Base-by-base conservation (phyloP, 2,329 filamentous ascomycete species). In the Diaporthe nobilis region DNA sequence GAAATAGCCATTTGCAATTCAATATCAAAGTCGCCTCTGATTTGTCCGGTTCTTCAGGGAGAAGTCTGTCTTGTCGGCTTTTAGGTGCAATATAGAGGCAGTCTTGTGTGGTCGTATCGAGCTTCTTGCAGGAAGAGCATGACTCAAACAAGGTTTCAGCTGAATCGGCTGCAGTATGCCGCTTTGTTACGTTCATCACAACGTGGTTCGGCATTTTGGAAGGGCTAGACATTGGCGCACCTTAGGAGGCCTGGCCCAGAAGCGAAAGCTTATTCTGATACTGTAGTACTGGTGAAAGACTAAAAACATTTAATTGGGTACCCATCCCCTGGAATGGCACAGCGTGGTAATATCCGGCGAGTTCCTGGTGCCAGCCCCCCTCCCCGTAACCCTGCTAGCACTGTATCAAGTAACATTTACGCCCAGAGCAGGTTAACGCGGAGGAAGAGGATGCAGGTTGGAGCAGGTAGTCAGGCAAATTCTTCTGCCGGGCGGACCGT, bases 131-230 rank as follows among this genome's bases (percentile, higher is more conserved):
- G 61, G 42, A n/a, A 9, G 39, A 20, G 47, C 65, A 68, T 68
- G 65, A 68, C 65, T 53, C 65, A 8, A 63, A 42, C 49, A 39
- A 68, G 31, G 65, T 68, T 53, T 53, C 47, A 68, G 47, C 47
- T 53, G 65, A 68, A 53, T 47, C 65, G 47, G 47, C 65, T 47
- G 31, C 47, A 25, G 13, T 15, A 12, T 3, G 34, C 47, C 20
- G 22, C 65, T 13, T 47, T 28, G 65, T 39, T 53, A 20, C 47
- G 65, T 68, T 68, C 47, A 39, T 68, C 47, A 68, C 28, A 51
- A 68, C 31, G 31, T 53, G 22, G 22, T 25, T 42, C 63, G 63
- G 63, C 63, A 51, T 15, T 67, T 22, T 31, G 34, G 13, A 68
- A 3, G 25, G 13, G 13, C 22, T 25, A 6, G n/a, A 17, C 20